A percentile compares a stretch with the other conserved stretches of the same genome.
Evolutionary conservation across 2,329 filamentous ascomycete species (phyloP).

Genomic region (Aspergillus fijiensis): DNA sequence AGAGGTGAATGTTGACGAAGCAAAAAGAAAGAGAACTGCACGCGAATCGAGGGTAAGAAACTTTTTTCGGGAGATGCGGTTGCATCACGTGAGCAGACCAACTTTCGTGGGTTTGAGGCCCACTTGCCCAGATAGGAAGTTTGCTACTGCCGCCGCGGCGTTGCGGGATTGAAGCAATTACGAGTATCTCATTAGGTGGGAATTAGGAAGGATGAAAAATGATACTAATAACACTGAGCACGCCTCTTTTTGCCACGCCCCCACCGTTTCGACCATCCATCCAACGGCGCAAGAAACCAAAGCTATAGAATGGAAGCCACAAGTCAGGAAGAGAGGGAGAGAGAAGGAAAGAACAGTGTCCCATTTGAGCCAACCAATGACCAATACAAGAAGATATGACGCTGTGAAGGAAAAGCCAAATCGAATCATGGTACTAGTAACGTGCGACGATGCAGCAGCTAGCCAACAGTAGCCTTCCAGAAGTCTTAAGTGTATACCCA

Average conservation of each 20-base stretch:
- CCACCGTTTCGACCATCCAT: not conserved
- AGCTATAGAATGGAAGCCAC: not conserved
- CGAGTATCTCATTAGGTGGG: not conserved
- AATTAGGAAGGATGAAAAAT: not conserved
- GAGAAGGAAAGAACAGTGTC: not conserved
- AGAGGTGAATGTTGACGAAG: not conserved
- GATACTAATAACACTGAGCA: not conserved
- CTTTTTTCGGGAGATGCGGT: constrained; percentile 11
- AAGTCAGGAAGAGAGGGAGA: not conserved
- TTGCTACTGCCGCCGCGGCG: too few relatives aligned
- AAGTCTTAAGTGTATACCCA: constrained; percentile 27
- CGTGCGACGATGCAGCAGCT: constrained; percentile 15
- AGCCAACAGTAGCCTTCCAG: constrained; percentile 19
- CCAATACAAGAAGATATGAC: constrained; percentile 12
- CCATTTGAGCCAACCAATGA: constrained; percentile 4
- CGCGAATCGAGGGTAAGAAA: constrained; percentile 8
- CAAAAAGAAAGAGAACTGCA: not conserved
- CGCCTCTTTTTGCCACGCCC: not conserved
- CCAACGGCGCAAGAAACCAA: not conserved
- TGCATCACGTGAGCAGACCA: not conserved
- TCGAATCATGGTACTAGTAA: constrained; percentile 13
- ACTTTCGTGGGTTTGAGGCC: too few relatives aligned
- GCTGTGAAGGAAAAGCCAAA: constrained; percentile 13
- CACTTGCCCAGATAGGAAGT: not conserved
- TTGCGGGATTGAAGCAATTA: too few relatives aligned